A percentile compares a stretch with the other conserved stretches of the same genome.
Conservation (phyloP, 345 rosid genomes). For the Hypericum perforatum region DNA sequence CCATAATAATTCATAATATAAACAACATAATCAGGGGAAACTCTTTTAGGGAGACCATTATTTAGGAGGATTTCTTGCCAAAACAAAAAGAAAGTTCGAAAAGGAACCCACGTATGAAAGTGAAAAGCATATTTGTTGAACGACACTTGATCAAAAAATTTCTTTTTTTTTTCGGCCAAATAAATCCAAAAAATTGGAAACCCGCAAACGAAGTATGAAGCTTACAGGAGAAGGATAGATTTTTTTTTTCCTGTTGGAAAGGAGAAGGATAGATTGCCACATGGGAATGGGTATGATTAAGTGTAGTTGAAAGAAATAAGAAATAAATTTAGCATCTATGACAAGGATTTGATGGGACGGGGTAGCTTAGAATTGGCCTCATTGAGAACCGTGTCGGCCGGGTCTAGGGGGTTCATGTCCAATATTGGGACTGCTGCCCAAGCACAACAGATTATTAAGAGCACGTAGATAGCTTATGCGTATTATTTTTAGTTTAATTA, state of each 20-base stretch:
- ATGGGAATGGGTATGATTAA: neutral
- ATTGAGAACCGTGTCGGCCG: slow-evolving; percentile 51
- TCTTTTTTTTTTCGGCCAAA: too few species aligned
- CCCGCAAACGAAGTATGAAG: too few species aligned
- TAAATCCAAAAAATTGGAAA: too few species aligned
- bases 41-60: too few species aligned
- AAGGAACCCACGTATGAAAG: neutral
- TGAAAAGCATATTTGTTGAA: neutral
- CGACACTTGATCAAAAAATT: too few species aligned
- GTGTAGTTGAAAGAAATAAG: neutral
- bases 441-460: slow-evolving; percentile 9
- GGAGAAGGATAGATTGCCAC: neutral
- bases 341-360: slow-evolving; percentile 1
- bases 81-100: neutral
- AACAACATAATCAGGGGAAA: too few species aligned
- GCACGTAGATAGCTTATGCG: too few species aligned
- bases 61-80: too few species aligned
- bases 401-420: slow-evolving; percentile 24
- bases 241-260: neutral
- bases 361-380: neutral
- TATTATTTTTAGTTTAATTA: too few species aligned
- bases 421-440: slow-evolving; percentile 28
- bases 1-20: too few species aligned
- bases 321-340: neutral
- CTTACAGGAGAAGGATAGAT: neutral